Percentiles rank a stretch among this genome's conserved stretches.
Conservation (phyloP, 2,329 filamentous ascomycete species). For the Curvularia spicifera region DNA sequence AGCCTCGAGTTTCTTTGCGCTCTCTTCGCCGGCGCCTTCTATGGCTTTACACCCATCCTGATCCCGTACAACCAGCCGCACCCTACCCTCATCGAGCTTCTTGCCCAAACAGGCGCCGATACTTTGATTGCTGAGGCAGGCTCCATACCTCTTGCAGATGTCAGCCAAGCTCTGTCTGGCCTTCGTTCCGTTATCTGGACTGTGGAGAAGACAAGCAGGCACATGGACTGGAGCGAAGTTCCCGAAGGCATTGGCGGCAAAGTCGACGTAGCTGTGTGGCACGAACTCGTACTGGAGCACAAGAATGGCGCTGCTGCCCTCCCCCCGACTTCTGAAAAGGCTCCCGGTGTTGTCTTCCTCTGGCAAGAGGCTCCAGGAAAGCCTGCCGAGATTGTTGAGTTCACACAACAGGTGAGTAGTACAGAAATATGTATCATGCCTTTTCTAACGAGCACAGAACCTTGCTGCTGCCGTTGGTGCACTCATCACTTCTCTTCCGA, state of each 20-base stretch:
- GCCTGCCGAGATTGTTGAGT: constrained; percentile 73
- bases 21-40: constrained; percentile 87
- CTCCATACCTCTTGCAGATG: constrained; percentile 77
- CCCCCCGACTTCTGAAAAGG: constrained; percentile 64
- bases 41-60: constrained; percentile 82
- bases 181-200: constrained; percentile 87
- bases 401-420: constrained; percentile 68
- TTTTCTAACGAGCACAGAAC: constrained; percentile 61
- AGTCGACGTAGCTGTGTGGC: constrained; percentile 88
- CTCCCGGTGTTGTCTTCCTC: constrained; percentile 65
- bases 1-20: constrained; percentile 84
- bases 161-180: constrained; percentile 71
- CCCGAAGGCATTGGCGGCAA: constrained; percentile 76
- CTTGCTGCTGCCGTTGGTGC: constrained; percentile 85
- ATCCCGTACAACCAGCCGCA: constrained; percentile 81
- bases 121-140: constrained; percentile 84
- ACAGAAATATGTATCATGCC: rapidly evolving
- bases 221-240: constrained; percentile 94
- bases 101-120: constrained; percentile 77
- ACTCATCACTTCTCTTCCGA: constrained; percentile 77
- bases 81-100: constrained; percentile 71
- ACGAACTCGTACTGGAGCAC: constrained; percentile 79
- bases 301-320: constrained; percentile 64
- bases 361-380: constrained; percentile 63
- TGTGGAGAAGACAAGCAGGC: constrained; percentile 84